phyloP scores from a whole-genome alignment of 495 filamentous ascomycete genomes.

The Tirmania nivea region DNA sequence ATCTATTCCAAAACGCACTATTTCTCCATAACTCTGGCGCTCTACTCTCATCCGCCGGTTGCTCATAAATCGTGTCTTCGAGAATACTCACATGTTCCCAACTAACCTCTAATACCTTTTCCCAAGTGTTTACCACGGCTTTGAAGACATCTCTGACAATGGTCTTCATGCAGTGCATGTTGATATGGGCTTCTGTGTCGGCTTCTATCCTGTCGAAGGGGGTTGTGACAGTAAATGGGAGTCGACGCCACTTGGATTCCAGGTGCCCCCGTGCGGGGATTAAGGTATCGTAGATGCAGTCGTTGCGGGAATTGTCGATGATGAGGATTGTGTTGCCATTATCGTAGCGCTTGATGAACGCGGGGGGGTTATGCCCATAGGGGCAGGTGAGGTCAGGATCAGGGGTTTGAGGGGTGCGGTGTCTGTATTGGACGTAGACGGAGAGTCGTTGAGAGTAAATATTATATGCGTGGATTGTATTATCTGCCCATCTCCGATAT shows the following conservation, averaged over 20 bases:
- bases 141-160: slow-evolving; percentile 32
- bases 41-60: slow-evolving; percentile 32
- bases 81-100: slow-evolving; percentile 29
- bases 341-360: slow-evolving; percentile 21
- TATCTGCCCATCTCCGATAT: slow-evolving; percentile 4
- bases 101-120: slow-evolving; percentile 24
- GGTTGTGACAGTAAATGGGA: slow-evolving; percentile 27
- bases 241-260: slow-evolving; percentile 30
- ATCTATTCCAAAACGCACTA: slow-evolving; percentile 29
- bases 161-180: slow-evolving; percentile 28
- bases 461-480: slow-evolving; percentile 12
- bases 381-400: slow-evolving; percentile 15
- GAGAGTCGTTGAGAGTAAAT: slow-evolving; percentile 14
- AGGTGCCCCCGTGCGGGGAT: slow-evolving; percentile 28
- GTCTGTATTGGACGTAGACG: slow-evolving; percentile 24
- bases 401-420: slow-evolving; percentile 15
- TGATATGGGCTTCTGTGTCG: slow-evolving; percentile 19
- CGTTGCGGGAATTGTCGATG: slow-evolving; percentile 29
- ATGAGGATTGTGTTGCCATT: slow-evolving; percentile 34
- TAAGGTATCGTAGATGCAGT: slow-evolving; percentile 27
- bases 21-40: slow-evolving; percentile 35
- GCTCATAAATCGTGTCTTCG: slow-evolving; percentile 36
- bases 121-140: slow-evolving; percentile 25
- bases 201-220: slow-evolving; percentile 14
- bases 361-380: slow-evolving; percentile 10